These are phyloP conservation scores for Suillus alpinus DNA, from an alignment of 768 basidiomycete genomes.

Conservation along the genomic window DNA sequence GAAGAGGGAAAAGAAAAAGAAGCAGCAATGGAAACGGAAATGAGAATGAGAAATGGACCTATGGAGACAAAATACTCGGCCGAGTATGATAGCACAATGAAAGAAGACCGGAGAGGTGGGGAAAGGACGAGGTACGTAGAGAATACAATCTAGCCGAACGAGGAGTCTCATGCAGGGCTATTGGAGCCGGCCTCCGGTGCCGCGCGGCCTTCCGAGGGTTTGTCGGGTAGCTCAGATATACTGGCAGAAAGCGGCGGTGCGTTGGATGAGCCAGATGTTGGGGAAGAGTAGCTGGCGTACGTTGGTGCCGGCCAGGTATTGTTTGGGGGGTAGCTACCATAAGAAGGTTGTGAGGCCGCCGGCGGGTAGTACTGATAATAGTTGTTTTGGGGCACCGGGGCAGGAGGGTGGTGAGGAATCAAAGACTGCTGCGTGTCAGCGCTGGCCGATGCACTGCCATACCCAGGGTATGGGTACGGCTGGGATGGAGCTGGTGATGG, in stretches of 20 bases:
- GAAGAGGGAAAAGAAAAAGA: slow-evolving; percentile 2
- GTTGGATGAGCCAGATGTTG: slow-evolving; percentile 20
- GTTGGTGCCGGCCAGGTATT: slow-evolving; percentile 21
- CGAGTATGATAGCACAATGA: slow-evolving; percentile 11
- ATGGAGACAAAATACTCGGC: slow-evolving; percentile 22
- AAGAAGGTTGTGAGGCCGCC: slow-evolving; percentile 22
- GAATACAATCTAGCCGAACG: slow-evolving; percentile 25
- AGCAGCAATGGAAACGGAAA: slow-evolving; percentile 3
- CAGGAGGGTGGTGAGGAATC: slow-evolving; percentile 11
- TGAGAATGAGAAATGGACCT: slow-evolving; percentile 17
- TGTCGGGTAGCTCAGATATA: slow-evolving; percentile 22
- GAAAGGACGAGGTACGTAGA: slow-evolving; percentile 1
- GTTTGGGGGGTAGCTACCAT: slow-evolving; percentile 25
- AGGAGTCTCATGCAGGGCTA: slow-evolving; percentile 18
- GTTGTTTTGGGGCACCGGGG: slow-evolving; percentile 14
- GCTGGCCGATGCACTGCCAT: slow-evolving; percentile 13
- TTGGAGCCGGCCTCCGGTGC: slow-evolving; percentile 17
- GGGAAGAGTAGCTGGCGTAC: slow-evolving; percentile 32
- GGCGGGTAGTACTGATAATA: slow-evolving; percentile 34
- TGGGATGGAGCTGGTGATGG: slow-evolving; percentile 16
- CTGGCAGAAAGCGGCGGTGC: slow-evolving; percentile 12
- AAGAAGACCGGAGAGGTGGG: slow-evolving; percentile 10
- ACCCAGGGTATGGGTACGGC: slow-evolving; percentile 24
- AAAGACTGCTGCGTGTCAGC: slow-evolving; percentile 25
- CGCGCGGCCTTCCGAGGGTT: slow-evolving; percentile 20